Evolutionary conservation across 2,329 filamentous ascomycete genomes (phyloP), one percentile per base, ranked within the genome.

Genomic region (Magnaporthales sp.): DNA sequence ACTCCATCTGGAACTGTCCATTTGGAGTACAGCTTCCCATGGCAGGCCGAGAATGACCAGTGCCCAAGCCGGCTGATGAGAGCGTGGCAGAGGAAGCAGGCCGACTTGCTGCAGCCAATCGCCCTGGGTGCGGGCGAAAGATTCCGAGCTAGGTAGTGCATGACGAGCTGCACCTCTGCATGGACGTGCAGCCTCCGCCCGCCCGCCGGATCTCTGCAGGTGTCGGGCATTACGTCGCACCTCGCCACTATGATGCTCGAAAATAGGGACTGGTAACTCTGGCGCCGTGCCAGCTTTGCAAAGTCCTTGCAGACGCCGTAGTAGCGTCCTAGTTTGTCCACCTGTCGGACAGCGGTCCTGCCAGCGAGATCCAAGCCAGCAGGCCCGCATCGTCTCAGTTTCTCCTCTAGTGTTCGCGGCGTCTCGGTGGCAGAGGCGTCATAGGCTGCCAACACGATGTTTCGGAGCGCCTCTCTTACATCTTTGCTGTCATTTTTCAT

Each of bases 51-150:
- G 58, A 66, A 11, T 24, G 19, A 22, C 32, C 63, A 66, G n/a
- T 13, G 38, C 11, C 58, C 66, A 15, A 63, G 31, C n/a, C 54
- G 63, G 15, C 29, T 27, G 27, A 66, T 66, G 46, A 66, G 60
- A 22, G 54, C 29, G 29, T 63, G 32, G 32, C 66, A 66, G 29
- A 66, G 31, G 24, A 29, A 63, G 27, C 66, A 66, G 5, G 58
- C 58, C 24, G 66, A 66, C 66, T 66, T 66, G 66, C 66, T 66
- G 58, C 66, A 54, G 22, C 66, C 66, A 24, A 66, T 66, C 15
- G 60, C 60, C 26, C 66, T 46, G 10, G 66, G 66, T 19, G 58
- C 38, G 11, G 27, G 66, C 60, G 51, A 56, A 9, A 27, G 46
- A 26, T 22, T 31, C 11, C 22, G 38, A 26, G 24, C 2, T 51